Percentiles rank a stretch among this genome's conserved stretches.
Conservation (phyloP, 2,329 filamentous ascomycete genomes). For the Microsporum canis region DNA sequence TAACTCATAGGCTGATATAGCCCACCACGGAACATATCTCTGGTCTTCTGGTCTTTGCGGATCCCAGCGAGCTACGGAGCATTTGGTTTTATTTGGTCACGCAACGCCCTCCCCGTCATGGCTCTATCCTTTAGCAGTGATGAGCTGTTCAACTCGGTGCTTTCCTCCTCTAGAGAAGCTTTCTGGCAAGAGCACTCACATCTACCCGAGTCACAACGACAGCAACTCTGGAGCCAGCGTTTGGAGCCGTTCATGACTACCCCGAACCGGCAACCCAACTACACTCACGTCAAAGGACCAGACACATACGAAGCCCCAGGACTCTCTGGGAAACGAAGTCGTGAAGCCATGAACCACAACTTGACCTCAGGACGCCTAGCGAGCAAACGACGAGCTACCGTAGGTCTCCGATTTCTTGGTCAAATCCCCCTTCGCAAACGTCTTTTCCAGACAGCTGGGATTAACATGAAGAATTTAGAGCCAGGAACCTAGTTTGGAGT, state of each 20-base stretch:
- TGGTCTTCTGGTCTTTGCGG: background rate
- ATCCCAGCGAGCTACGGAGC: background rate
- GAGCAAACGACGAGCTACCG: conserved; percentile 37
- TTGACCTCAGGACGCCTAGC: conserved; percentile 28
- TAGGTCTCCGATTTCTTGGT: conserved; percentile 35
- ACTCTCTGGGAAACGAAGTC: conserved; percentile 32
- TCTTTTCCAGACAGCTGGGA: conserved; percentile 11
- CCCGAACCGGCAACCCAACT: conserved; percentile 13
- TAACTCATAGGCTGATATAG: background rate
- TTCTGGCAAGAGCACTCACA: conserved; percentile 34
- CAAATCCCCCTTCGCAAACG: conserved; percentile 13
- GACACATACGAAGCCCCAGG: conserved; percentile 18
- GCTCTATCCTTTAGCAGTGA: conserved; percentile 29
- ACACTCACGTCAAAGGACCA: conserved; percentile 16
- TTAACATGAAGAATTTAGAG: conserved; percentile 13
- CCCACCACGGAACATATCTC: background rate
- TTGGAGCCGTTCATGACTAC: conserved; percentile 30
- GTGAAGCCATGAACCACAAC: conserved; percentile 31
- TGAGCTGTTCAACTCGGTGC: conserved; percentile 31
- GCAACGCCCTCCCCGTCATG: conserved; percentile 16
- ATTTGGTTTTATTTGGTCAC: conserved; percentile 6
- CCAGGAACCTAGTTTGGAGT: conserved; percentile 6
- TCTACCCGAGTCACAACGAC: conserved; percentile 31
- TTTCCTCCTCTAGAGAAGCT: conserved; percentile 31
- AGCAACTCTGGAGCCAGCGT: conserved; percentile 31